Percentiles rank a stretch among this genome's conserved stretches.
Evolutionary conservation across 768 basidiomycete species (phyloP).

Genomic region (Agaricus sinodeliciosus): DNA sequence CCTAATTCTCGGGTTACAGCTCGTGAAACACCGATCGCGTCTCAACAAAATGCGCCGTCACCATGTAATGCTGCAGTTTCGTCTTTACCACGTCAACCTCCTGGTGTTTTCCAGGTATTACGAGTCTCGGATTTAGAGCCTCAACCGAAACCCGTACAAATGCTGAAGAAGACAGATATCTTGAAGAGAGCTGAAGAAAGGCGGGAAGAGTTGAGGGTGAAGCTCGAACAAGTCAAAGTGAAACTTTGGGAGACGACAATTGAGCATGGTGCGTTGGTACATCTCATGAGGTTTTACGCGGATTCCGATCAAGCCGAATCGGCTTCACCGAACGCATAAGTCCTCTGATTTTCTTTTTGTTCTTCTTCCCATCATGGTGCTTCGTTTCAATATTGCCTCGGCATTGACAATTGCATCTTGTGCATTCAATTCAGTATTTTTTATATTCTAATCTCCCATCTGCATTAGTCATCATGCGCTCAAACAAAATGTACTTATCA

Average conservation of each 20-base stretch:
- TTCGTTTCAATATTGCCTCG: not conserved
- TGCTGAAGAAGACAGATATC: constrained; percentile 25
- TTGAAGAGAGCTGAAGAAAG: constrained; percentile 48
- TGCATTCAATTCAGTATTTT: not conserved
- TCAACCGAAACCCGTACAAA: constrained; percentile 10
- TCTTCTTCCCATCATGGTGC: not conserved
- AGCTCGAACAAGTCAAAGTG: constrained; percentile 54
- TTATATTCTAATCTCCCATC: not conserved
- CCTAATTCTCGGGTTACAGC: not conserved
- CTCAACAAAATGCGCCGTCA: not conserved
- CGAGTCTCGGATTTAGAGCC: not conserved
- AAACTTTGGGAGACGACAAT: constrained; percentile 71
- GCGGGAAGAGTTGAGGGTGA: constrained; percentile 41
- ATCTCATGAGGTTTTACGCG: constrained; percentile 30
- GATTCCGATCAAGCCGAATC: constrained; percentile 7
- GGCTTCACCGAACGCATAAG: not conserved
- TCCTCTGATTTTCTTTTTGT: not conserved
- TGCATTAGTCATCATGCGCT: not conserved
- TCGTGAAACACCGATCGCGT: not conserved
- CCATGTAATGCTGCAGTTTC: not conserved
- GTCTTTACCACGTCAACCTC: not conserved
- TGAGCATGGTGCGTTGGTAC: constrained; percentile 57
- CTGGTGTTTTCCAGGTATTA: constrained; percentile 2
- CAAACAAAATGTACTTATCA: not conserved
- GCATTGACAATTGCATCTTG: not conserved